Evolutionary conservation across 106 monocot genomes (phyloP), one percentile per base, ranked within the genome.

Genomic region (Posidonia australis): DNA sequence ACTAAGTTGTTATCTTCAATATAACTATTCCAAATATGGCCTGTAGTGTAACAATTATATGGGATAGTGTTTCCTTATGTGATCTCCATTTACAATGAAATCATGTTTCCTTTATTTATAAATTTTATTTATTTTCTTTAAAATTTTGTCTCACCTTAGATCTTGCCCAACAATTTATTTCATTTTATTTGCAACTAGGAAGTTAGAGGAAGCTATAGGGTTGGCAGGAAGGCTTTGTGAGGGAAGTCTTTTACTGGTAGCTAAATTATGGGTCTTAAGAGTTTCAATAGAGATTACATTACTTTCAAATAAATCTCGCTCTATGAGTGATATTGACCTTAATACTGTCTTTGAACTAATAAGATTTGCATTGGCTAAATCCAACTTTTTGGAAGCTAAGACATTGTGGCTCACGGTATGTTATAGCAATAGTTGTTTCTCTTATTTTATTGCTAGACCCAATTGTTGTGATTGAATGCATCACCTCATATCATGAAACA

Each of bases 241-340:
- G 32, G 66, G 64, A 30, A 23, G 27, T 24, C 20, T 58, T 46
- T 59, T 58, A 11, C 58, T 66, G 9, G n/a, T 46, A 13, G 13
- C 66, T 32, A 59, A 66, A 28, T 48, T 74, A 29, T 74, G 74
- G 74, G 24, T 17, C 17, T 66, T 74, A 46, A 67, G 74, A 48
- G 47, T 74, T 66, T 66, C 74, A 29, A 46, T 74, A 46, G 74
- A 65, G 46, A 66, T 73, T 55, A 64, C 57, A 47, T 65, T 23
- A 16, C 10, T 58, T 23, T 26, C 48, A 45, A 36, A 55, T 9
- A 30, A 48, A 21, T 67, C 66, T 49, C 13, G 29, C 5, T 57
- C 64, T 17, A 10, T 66, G 30, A 49, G 31, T 42, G 41, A 46
- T 16, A 16, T 24, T 66, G 66, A 74, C 1, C 16, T 58, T 1